A percentile compares a stretch with the other conserved stretches of the same genome.
Evolutionary conservation across 2,329 filamentous ascomycete species (phyloP).

Genomic region (Diaporthe capsici): DNA sequence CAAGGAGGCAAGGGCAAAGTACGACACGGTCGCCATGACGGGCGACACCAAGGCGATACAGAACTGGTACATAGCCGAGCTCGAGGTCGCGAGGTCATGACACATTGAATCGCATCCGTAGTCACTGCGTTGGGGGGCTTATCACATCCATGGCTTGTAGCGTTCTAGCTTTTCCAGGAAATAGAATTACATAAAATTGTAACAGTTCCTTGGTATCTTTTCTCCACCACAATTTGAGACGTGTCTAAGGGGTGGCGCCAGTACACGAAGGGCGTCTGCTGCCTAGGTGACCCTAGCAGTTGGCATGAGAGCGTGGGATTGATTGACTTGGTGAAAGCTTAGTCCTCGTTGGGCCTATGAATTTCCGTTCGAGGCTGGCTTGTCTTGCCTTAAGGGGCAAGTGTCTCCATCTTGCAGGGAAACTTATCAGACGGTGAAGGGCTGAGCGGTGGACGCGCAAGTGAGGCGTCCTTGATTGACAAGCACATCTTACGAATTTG

Average conservation of each 20-base stretch:
- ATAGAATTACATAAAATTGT: conserved; percentile 26
- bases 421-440: conserved; percentile 25
- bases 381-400: conserved; percentile 12
- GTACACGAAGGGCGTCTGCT: not conserved
- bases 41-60: conserved; percentile 63
- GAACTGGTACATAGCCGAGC: conserved; percentile 62
- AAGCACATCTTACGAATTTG: not conserved
- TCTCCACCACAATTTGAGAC: not conserved
- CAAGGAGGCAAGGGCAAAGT: conserved; percentile 55
- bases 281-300: not conserved
- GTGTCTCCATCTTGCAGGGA: conserved; percentile 3
- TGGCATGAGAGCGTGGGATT: not conserved
- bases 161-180: not conserved
- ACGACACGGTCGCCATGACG: conserved; percentile 61
- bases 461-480: not conserved
- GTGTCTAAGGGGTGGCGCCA: not conserved
- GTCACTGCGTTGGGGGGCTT: not conserved
- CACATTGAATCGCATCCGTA: not conserved
- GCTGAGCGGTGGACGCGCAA: not conserved
- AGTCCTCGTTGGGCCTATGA: not conserved
- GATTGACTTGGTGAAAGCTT: not conserved
- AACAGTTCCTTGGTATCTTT: not conserved
- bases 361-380: not conserved
- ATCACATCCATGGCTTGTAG: not conserved
- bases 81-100: conserved; percentile 55